phyloP scores from a whole-genome alignment of 805 yeast genomes.

The Torulaspora quercuum region DNA sequence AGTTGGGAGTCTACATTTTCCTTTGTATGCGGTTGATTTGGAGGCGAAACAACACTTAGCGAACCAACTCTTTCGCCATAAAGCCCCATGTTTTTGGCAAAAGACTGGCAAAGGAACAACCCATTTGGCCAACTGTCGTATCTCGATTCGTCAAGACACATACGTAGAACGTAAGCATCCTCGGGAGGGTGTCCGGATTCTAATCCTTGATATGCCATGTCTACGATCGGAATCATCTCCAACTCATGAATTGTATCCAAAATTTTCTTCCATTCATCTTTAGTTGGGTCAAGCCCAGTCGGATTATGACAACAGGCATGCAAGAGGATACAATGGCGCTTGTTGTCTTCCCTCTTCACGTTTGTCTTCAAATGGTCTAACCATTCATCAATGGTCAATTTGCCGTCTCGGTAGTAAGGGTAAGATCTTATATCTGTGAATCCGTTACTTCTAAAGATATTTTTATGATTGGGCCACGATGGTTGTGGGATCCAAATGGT shows the following conservation, averaged over 20 bases:
- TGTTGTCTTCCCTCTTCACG: slow-evolving; percentile 7
- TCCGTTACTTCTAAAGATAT: slow-evolving; percentile 73
- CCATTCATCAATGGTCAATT: slow-evolving; percentile 64
- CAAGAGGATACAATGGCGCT: slow-evolving; percentile 48
- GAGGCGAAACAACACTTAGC: slow-evolving; percentile 53
- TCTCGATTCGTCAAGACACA: slow-evolving; percentile 25
- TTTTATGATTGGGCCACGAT: slow-evolving; percentile 91
- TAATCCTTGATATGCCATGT: slow-evolving; percentile 93
- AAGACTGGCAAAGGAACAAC: slow-evolving; percentile 75
- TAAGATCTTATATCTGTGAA: slow-evolving; percentile 53
- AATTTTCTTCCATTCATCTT: slow-evolving; percentile 75
- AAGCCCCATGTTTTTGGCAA: slow-evolving; percentile 90
- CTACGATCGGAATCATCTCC: slow-evolving; percentile 73
- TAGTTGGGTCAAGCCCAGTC: slow-evolving; percentile 85
- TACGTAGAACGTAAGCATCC: slow-evolving; percentile 58
- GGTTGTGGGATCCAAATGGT: slow-evolving; percentile 73
- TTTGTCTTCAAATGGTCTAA: slow-evolving; percentile 46
- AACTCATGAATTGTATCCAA: slow-evolving; percentile 55
- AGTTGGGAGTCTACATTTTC: slow-evolving; percentile 68
- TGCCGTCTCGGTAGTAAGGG: slow-evolving; percentile 72
- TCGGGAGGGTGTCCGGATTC: slow-evolving; percentile 76
- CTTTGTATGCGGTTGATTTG: slow-evolving; percentile 50
- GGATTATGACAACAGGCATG: slow-evolving; percentile 98
- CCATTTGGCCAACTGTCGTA: slow-evolving; percentile 46
- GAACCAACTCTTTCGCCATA: slow-evolving; percentile 95